Evolutionary conservation across 768 basidiomycete species (phyloP), one percentile per base, ranked within the genome.

Genomic region (Serendipita indica): DNA sequence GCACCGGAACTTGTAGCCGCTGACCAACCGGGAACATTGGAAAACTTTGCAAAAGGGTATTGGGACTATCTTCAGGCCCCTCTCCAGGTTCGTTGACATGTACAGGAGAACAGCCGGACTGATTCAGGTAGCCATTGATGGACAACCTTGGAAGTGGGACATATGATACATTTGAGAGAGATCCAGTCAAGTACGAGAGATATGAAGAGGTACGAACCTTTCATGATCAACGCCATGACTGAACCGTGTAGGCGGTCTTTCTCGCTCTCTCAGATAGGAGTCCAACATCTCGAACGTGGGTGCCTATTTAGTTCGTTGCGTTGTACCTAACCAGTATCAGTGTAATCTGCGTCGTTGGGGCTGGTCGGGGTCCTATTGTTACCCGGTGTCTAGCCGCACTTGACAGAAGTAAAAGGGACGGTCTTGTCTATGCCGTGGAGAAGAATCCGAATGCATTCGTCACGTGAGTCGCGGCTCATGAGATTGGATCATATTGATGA

Each of bases 161-260:
- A 10, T 99, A 99, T 70, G 91, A 98, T 67, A 91, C 89, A 2
- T 99, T 99, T 66, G 96, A 99, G 67, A 82, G 91, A 68, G 96
- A 98, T 72, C 94, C 96, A 2, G 83, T 98, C 61, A 99, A 99
- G 70, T 99, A 99, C 68, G 71, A 77, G 59, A 84, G 89, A 65
- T 99, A 99, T 68, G 96, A 99, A 73, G 88, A 94, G 77, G 89
- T 84, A 30, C 33, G 64, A 58, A n/a, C 14, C 14, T 20, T 28
- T 7, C 14, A 2, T 57, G 33, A 57, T 22, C 6, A 22, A 10
- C 43, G 10, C 43, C 10, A 20, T 46, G 10, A 10, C 25, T 46
- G 4, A 20, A 20, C 35, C 45, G 25, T 4, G 1, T 64, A 89
- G 84, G 92, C 92, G 2, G 81, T 93, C 63, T 88, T 77, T 65